phyloP scores from a whole-genome alignment of 164 flowering plant species.

The Tinospora cordifolia region DNA sequence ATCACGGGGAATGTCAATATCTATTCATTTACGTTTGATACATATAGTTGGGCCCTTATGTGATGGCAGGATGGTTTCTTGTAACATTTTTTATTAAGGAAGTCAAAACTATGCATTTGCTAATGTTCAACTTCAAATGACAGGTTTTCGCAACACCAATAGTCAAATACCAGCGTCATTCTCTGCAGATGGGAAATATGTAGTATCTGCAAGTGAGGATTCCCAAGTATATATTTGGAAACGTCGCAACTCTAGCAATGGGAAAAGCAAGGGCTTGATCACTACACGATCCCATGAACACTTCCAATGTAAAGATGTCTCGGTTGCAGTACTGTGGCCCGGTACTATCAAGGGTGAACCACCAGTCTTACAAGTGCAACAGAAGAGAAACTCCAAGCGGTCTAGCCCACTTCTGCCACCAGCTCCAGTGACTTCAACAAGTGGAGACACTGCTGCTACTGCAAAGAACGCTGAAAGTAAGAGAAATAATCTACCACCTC shows the following conservation, averaged over 20 bases:
- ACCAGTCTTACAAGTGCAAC: slow-evolving; percentile 28
- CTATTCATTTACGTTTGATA: too few relatives aligned
- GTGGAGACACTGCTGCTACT: slow-evolving; percentile 24
- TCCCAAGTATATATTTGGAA: slow-evolving; percentile 77
- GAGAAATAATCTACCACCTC: slow-evolving; percentile 43
- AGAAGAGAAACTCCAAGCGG: slow-evolving; percentile 43
- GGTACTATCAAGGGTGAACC: slow-evolving; percentile 48
- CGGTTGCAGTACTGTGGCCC: slow-evolving; percentile 84
- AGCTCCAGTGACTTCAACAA: slow-evolving; percentile 18
- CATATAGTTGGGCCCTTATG: too few relatives aligned
- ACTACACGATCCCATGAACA: slow-evolving; percentile 47
- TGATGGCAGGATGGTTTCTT: too few relatives aligned
- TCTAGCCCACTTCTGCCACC: slow-evolving; percentile 15
- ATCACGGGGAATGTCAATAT: too few relatives aligned
- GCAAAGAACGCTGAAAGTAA: slow-evolving; percentile 12
- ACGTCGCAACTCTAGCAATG: slow-evolving; percentile 24
- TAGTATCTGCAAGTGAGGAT: slow-evolving; percentile 76
- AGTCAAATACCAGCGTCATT: slow-evolving; percentile 77
- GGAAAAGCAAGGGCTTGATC: slow-evolving; percentile 32
- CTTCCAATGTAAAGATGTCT: slow-evolving; percentile 74
- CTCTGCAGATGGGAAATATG: slow-evolving; percentile 36
- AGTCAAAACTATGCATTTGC: neutral
- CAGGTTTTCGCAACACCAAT: slow-evolving; percentile 79
- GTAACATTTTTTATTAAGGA: too few relatives aligned
- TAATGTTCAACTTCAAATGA: neutral